A percentile compares a stretch with the other conserved stretches of the same genome.
Evolutionary conservation across 2,329 filamentous ascomycete genomes (phyloP).

Genomic region (Aspergillus alliaceus): DNA sequence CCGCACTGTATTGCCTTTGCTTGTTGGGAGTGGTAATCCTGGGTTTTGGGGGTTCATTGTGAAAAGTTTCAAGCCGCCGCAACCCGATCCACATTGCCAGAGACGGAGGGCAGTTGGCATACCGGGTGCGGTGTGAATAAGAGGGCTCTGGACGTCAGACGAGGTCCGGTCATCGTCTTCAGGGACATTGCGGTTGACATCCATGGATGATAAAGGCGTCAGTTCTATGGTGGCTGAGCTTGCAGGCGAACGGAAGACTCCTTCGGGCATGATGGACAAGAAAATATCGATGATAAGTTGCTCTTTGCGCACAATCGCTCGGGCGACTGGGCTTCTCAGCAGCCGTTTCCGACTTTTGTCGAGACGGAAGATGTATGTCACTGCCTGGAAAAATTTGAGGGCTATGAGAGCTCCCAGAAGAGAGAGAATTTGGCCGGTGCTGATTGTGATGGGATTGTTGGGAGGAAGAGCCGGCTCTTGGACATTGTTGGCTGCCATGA

Average conservation of each 20-base stretch:
- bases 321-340: slow-evolving; percentile 9
- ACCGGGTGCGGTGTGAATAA: neutral
- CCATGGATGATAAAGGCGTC: neutral
- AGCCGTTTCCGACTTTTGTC: slow-evolving; percentile 6
- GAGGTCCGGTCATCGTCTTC: neutral
- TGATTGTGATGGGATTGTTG: slow-evolving; percentile 8
- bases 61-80: neutral
- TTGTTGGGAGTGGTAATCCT: neutral
- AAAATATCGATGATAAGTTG: slow-evolving; percentile 22
- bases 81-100: neutral
- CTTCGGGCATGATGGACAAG: slow-evolving; percentile 16
- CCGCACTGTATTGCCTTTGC: neutral
- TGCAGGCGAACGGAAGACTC: slow-evolving; percentile 8
- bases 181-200: neutral
- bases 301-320: slow-evolving; percentile 23
- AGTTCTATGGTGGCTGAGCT: neutral
- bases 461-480: neutral
- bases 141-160: neutral
- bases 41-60: no score
- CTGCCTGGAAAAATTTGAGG: slow-evolving; percentile 26
- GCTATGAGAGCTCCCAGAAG: slow-evolving; percentile 22
- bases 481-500: neutral
- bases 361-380: slow-evolving; percentile 16
- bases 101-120: neutral
- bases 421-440: slow-evolving; percentile 10